phyloP scores from a whole-genome alignment of 2,329 filamentous ascomycete genomes.

The Microcera coccophila region DNA sequence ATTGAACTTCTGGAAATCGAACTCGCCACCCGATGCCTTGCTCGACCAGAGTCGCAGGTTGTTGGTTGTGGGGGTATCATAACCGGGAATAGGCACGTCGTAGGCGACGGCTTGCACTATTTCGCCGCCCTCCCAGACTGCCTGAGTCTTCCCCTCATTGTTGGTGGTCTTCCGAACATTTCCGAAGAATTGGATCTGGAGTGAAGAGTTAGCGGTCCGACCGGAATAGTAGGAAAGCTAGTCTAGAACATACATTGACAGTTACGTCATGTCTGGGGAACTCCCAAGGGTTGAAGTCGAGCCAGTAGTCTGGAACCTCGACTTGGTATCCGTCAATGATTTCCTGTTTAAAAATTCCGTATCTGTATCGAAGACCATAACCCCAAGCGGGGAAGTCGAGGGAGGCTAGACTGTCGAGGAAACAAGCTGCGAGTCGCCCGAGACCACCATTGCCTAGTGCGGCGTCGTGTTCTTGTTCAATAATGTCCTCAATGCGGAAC shows the following conservation, averaged over 20 bases:
- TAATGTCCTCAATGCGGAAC: slow-evolving; percentile 95
- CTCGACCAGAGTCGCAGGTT: slow-evolving; percentile 97
- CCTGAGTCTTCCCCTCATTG: slow-evolving; percentile 68
- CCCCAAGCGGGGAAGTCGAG: slow-evolving; percentile 97
- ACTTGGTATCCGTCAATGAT: slow-evolving; percentile 98
- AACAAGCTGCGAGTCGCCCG: slow-evolving; percentile 90
- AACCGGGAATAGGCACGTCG: slow-evolving; percentile 89
- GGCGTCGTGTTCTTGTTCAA: slow-evolving; percentile 91
- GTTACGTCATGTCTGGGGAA: slow-evolving; percentile 94
- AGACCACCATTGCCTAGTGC: slow-evolving; percentile 94
- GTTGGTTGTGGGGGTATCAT: slow-evolving; percentile 85
- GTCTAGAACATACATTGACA: slow-evolving; percentile 61
- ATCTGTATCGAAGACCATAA: slow-evolving; percentile 91
- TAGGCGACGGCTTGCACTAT: slow-evolving; percentile 89
- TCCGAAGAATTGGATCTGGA: slow-evolving; percentile 86
- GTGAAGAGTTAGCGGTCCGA: slow-evolving; percentile 5
- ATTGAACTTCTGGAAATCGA: slow-evolving; percentile 99
- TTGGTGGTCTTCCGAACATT: slow-evolving; percentile 72
- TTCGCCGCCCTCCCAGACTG: slow-evolving; percentile 88
- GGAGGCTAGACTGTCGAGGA: slow-evolving; percentile 91
- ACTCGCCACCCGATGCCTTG: slow-evolving; percentile 94
- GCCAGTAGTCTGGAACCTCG: slow-evolving; percentile 97
- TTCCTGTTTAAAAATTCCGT: slow-evolving; percentile 99
- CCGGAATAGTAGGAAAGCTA: background rate
- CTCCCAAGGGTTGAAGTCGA: slow-evolving; percentile 99